Evolutionary conservation across 352 stramenopile species (phyloP).

Genomic region (Phytophthora europaea): DNA sequence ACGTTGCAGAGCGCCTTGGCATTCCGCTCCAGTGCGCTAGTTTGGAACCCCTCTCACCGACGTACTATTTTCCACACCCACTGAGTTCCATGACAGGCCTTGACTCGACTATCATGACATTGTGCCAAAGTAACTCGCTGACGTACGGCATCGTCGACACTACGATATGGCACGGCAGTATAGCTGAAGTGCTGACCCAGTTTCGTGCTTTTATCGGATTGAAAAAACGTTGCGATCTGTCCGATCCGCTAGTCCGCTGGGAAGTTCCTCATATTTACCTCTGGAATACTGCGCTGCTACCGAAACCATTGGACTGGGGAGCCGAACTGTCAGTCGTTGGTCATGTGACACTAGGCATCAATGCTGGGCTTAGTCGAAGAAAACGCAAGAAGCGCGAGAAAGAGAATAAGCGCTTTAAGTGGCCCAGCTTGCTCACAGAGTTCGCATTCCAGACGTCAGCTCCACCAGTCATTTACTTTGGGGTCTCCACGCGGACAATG

Average conservation of each 20-base stretch:
- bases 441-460: conserved; percentile 33
- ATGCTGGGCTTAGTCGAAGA: conserved; percentile 28
- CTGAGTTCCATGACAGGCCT: conserved; percentile 36
- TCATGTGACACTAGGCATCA: conserved; percentile 35
- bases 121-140: conserved; percentile 48
- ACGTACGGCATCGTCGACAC: conserved; percentile 44
- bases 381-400: conserved; percentile 27
- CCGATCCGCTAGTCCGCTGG: conserved; percentile 44
- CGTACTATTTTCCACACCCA: conserved; percentile 53
- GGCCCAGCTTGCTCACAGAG: conserved; percentile 7
- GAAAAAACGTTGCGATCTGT: conserved; percentile 31
- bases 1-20: conserved; percentile 60
- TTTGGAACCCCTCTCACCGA: conserved; percentile 50
- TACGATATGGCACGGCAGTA: conserved; percentile 39
- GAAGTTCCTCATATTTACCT: conserved; percentile 62
- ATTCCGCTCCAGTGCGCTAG: conserved; percentile 58
- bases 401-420: conserved; percentile 28
- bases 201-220: conserved; percentile 61
- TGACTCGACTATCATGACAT: conserved; percentile 38
- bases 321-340: conserved; percentile 50
- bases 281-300: conserved; percentile 51
- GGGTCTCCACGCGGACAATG: conserved; percentile 47
- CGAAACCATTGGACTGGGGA: conserved; percentile 56
- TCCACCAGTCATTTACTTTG: conserved; percentile 54
- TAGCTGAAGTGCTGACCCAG: conserved; percentile 47